phyloP scores from a whole-genome alignment of 768 basidiomycete genomes.

The Kondoa malvinella region DNA sequence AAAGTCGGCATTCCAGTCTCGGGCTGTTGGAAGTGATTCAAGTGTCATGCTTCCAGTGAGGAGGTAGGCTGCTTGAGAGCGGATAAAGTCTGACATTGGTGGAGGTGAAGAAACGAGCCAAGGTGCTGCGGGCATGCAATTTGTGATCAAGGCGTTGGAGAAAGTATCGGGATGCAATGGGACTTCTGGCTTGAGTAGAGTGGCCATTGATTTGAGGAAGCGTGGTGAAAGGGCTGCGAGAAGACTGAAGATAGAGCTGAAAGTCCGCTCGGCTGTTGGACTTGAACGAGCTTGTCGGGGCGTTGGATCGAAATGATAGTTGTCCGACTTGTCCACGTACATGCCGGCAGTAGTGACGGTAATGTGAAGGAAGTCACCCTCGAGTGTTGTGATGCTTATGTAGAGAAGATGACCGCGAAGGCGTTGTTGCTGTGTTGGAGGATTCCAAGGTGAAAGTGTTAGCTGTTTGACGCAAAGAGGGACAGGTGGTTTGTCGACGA shows the following conservation, averaged over 20 bases:
- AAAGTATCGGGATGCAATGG: slow-evolving; percentile 23
- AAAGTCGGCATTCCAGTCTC: slow-evolving; percentile 39
- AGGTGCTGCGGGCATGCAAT: slow-evolving; percentile 33
- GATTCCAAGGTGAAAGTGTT: slow-evolving; percentile 36
- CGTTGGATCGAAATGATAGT: slow-evolving; percentile 33
- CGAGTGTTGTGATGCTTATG: slow-evolving; percentile 33
- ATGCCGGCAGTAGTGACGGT: slow-evolving; percentile 35
- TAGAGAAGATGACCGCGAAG: slow-evolving; percentile 36
- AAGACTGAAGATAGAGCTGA: slow-evolving; percentile 35
- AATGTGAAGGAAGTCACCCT: slow-evolving; percentile 34
- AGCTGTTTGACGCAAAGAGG: slow-evolving; percentile 30
- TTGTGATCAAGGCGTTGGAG: slow-evolving; percentile 33
- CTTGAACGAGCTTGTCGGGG: slow-evolving; percentile 24
- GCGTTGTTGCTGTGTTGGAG: slow-evolving; percentile 34
- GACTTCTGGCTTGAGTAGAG: slow-evolving; percentile 15
- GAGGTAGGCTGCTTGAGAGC: slow-evolving; percentile 35
- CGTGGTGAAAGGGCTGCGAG: slow-evolving; percentile 33
- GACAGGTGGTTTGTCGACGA: slow-evolving; percentile 24
- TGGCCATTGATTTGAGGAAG: slow-evolving; percentile 29
- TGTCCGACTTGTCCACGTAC: slow-evolving; percentile 33
- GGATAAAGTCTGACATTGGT: slow-evolving; percentile 31
- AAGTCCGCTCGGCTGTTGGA: slow-evolving; percentile 20
- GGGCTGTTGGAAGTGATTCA: slow-evolving; percentile 33
- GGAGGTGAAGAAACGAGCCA: slow-evolving; percentile 32
- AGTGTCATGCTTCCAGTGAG: slow-evolving; percentile 33